Conservation (phyloP, 176 grass and related monocot species). For the Oryza rufipogon region DNA sequence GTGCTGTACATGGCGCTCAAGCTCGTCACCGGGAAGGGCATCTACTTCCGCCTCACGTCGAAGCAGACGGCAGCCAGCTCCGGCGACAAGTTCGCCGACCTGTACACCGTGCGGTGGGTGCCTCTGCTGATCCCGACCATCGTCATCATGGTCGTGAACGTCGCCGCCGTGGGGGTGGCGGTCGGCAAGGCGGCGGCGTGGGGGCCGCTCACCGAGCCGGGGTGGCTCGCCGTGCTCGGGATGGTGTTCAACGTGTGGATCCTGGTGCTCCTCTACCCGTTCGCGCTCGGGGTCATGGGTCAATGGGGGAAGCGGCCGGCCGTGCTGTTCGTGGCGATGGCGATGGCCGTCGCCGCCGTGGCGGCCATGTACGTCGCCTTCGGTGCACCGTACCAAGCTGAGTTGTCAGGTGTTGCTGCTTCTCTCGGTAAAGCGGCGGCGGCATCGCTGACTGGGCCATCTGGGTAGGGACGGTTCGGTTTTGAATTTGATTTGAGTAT, state of each 20-base stretch:
- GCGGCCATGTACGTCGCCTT: conserved; percentile 18
- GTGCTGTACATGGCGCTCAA: conserved; percentile 56
- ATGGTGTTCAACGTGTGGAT: conserved; percentile 60
- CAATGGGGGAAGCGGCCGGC: conserved; percentile 42
- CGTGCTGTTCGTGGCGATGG: conserved; percentile 22
- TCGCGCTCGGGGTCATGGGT: conserved; percentile 52
- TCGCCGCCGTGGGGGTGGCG: conserved; percentile 41
- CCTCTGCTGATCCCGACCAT: conserved; percentile 40
- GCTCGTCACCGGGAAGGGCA: conserved; percentile 50
- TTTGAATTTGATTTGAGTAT: neutral
- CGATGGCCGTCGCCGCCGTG: conserved; percentile 23
- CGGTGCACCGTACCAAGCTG: neutral
- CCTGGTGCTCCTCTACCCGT: conserved; percentile 56
- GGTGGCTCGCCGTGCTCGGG: conserved; percentile 28
- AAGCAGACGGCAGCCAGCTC: conserved; percentile 49
- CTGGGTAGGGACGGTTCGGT: neutral
- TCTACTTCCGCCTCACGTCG: conserved; percentile 51
- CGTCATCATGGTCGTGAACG: conserved; percentile 23
- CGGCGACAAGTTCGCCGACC: conserved; percentile 46
- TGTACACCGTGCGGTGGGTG: conserved; percentile 51
- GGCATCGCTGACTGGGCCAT: neutral
- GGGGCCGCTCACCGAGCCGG: conserved; percentile 31
- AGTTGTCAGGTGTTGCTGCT: conserved; percentile 14
- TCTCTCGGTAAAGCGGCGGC: neutral
- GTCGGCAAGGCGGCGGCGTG: conserved; percentile 38